phyloP scores from a whole-genome alignment of 306 rosid species.

The Acacia crassicarpa region DNA sequence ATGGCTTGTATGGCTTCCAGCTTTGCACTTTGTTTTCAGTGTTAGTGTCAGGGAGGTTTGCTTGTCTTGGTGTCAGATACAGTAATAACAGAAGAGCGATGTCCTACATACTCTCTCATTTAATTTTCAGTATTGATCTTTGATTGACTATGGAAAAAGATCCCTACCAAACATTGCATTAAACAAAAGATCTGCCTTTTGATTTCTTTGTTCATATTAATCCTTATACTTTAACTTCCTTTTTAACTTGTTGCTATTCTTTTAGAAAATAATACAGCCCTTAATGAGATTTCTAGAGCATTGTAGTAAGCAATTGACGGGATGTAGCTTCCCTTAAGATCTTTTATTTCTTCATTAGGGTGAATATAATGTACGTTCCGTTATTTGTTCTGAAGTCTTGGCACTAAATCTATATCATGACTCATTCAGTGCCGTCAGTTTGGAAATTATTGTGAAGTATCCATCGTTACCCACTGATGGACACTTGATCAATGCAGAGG shows the following conservation, averaged over 20 bases:
- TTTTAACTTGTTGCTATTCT: neutral
- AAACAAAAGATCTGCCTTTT: slow-evolving; percentile 11
- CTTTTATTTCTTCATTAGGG: neutral
- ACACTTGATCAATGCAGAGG: neutral
- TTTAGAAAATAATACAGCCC: neutral
- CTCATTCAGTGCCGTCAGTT: neutral
- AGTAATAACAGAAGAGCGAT: slow-evolving; percentile 53
- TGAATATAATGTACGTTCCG: neutral
- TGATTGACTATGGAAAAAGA: neutral
- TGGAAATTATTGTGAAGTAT: neutral
- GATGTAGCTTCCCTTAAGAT: neutral
- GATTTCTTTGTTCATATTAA: neutral
- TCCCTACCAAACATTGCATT: slow-evolving; percentile 18
- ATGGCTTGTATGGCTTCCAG: slow-evolving; percentile 16
- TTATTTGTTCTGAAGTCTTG: neutral
- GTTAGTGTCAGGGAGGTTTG: slow-evolving; percentile 17
- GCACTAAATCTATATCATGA: neutral
- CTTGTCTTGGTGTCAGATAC: slow-evolving; percentile 28
- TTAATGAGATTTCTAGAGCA: neutral
- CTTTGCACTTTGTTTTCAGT: slow-evolving; percentile 19
- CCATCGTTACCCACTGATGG: neutral
- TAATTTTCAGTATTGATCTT: slow-evolving; percentile 15
- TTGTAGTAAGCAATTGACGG: neutral
- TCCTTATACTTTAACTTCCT: neutral
- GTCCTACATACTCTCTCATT: slow-evolving; percentile 22